Conservation (phyloP, 768 basidiomycete species). For the Boletus barrowsii region DNA sequence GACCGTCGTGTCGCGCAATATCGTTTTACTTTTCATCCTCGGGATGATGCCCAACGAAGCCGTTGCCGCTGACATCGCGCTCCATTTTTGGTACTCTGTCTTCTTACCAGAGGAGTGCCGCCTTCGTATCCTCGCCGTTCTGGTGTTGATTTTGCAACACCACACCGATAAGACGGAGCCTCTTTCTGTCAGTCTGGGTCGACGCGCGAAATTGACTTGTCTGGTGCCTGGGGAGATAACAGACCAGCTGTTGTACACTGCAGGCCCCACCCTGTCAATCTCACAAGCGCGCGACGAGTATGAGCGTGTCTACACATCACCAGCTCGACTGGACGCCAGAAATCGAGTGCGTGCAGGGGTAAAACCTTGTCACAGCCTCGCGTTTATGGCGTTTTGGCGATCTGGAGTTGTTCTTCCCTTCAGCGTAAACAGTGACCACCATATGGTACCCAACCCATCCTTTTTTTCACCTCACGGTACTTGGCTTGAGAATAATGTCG, state of each 20-base stretch:
- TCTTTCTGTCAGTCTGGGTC: constrained; percentile 10
- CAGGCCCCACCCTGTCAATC: constrained; percentile 20
- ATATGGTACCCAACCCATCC: constrained; percentile 39
- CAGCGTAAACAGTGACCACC: constrained; percentile 35
- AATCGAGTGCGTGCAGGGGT: constrained; percentile 38
- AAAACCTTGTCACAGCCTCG: constrained; percentile 41
- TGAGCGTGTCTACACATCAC: constrained; percentile 29
- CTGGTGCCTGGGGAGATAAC: constrained; percentile 23
- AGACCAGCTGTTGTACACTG: constrained; percentile 29
- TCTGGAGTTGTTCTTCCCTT: constrained; percentile 46
- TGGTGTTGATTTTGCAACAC: constrained; percentile 16
- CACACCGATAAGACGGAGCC: constrained; percentile 12
- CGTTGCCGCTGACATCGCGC: constrained; percentile 40
- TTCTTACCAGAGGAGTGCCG: constrained; percentile 36
- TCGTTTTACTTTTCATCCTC: constrained; percentile 41
- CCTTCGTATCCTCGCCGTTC: constrained; percentile 14
- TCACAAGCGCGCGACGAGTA: constrained; percentile 29
- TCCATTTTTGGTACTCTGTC: constrained; percentile 48
- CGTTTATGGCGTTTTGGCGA: constrained; percentile 37
- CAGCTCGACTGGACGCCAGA: constrained; percentile 38
- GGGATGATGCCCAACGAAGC: constrained; percentile 29
- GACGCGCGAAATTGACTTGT: constrained; percentile 19
- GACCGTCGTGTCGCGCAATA: constrained; percentile 34
- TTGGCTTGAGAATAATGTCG: constrained; percentile 36
- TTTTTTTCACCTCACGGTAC: constrained; percentile 43